Base-by-base conservation (phyloP, 208 protist species). In the Herpetomonas samuelpessoai region DNA sequence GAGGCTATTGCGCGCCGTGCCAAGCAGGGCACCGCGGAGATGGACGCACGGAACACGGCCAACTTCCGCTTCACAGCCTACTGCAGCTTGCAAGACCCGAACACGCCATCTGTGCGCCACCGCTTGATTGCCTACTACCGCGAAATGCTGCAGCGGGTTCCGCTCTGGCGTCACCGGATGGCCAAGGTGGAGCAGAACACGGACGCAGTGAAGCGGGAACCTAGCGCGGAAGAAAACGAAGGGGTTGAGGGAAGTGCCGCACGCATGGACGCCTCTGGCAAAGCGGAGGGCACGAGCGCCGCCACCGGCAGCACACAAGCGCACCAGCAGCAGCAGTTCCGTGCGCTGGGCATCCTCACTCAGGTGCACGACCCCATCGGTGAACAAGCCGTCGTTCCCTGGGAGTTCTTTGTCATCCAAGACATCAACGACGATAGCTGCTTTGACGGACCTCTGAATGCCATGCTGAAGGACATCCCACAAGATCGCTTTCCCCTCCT, bases 361-460 rank as follows among this genome's bases (percentile, higher is more conserved):
- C 75, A 91, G 56, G 70, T 77, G 48, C 74, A 70, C 16, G 74
- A 85, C 27, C 65, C 79, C 1, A 68, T 79, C 22, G 65, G 53
- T 1, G 61, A 68, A 0, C 62, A 75, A 44, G 68, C 73, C 53
- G 61, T 72, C 24, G 57, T 74, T 49, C 88, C 88, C 62, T 95
- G 88, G 88, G 88, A 95, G 62, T 86, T 95, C 44, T 85, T 79
- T 67, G 68, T 83, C 4, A 86, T 95, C 16, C 57, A 55, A 10
- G 72, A 92, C 74, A 6, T 83, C 10, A 65, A 85, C 21, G 83
- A 92, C 58, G 85, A 92, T 10, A 71, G 62, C 3, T 46, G 65
- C 49, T 94, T 85, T 65, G 10, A 64, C 1, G 65, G 41, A 1
- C 76, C 82, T 1, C 68, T 94, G 21, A 39, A 57, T 2, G 82